Evolutionary conservation across 2,329 filamentous ascomycete genomes (phyloP).

Genomic region (Colletotrichum sp.): DNA sequence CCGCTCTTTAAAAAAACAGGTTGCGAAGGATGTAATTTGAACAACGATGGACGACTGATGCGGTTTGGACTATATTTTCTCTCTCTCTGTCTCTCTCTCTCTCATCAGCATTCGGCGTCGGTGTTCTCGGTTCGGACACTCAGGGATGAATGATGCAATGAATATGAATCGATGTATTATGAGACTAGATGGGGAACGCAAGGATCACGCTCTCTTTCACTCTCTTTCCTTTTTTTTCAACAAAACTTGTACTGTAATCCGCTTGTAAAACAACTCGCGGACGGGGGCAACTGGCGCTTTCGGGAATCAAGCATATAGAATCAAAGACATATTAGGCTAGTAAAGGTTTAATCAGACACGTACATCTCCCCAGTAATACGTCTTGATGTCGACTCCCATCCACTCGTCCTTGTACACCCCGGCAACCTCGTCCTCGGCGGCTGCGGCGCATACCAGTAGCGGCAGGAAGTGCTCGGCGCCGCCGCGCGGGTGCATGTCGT

Average conservation of each 20-base stretch:
- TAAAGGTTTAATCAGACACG: conserved; percentile 13
- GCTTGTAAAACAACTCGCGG: neutral
- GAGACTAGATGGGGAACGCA: neutral
- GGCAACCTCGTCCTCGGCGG: conserved; percentile 48
- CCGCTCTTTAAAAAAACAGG: neutral
- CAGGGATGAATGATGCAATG: conserved; percentile 11
- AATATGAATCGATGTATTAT: conserved; percentile 13
- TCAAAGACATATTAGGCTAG: neutral
- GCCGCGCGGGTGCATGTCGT: conserved; percentile 57
- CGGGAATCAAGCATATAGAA: neutral
- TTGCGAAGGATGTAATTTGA: neutral
- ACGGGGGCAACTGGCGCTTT: neutral
- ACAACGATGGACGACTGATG: neutral
- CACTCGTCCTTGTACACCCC: conserved; percentile 54
- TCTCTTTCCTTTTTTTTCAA: neutral
- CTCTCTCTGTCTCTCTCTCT: neutral
- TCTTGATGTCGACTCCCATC: conserved; percentile 53
- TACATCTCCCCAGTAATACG: conserved; percentile 57
- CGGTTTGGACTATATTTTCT: neutral
- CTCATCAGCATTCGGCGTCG: conserved; percentile 13
- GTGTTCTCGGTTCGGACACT: neutral
- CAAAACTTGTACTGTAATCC: neutral
- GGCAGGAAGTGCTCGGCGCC: conserved; percentile 66
- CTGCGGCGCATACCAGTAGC: conserved; percentile 60
- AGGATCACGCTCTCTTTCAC: neutral